phyloP scores from a whole-genome alignment of 371 early-diverging fungal genomes.

The Thermomucor indicae-seudaticae region DNA sequence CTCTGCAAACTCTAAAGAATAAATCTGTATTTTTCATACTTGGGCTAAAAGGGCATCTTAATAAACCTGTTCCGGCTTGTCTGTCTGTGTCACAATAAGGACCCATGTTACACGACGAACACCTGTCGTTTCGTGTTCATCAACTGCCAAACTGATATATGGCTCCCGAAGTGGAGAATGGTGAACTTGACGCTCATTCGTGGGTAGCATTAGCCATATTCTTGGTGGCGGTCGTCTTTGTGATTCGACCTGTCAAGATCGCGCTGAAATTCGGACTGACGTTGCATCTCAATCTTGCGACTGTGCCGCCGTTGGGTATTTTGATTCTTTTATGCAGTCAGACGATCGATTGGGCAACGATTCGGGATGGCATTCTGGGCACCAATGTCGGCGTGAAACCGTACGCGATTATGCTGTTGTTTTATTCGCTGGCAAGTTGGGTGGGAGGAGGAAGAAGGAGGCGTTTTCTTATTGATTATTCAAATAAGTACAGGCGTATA shows the following conservation, averaged over 20 bases:
- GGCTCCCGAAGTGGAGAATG: background rate
- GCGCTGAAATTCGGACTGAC: slow-evolving; percentile 10
- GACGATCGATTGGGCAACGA: slow-evolving; percentile 44
- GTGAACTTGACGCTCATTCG: slow-evolving; percentile 31
- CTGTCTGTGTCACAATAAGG: too few species aligned
- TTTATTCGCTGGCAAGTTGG: slow-evolving; percentile 61
- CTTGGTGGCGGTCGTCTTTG: slow-evolving; percentile 40
- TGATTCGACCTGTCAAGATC: slow-evolving; percentile 45
- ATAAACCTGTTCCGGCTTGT: too few species aligned
- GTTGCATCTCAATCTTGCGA: slow-evolving; percentile 56
- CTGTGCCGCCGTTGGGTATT: slow-evolving; percentile 64
- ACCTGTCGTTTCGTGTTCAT: too few species aligned
- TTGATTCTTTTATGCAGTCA: slow-evolving; percentile 56
- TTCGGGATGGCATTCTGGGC: slow-evolving; percentile 63
- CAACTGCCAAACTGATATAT: too few species aligned
- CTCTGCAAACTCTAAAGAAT: too few species aligned
- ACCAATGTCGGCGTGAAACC: slow-evolving; percentile 62
- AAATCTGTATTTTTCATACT: too few species aligned
- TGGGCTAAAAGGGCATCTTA: too few species aligned
- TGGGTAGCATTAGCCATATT: slow-evolving; percentile 54
- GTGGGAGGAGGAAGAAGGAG: background rate
- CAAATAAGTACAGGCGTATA: slow-evolving; percentile 53
- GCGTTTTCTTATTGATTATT: background rate
- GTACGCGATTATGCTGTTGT: slow-evolving; percentile 71
- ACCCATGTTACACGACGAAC: too few species aligned